Conservation (phyloP, 176 grass and related monocot species). For the Paspalum vaginatum region DNA sequence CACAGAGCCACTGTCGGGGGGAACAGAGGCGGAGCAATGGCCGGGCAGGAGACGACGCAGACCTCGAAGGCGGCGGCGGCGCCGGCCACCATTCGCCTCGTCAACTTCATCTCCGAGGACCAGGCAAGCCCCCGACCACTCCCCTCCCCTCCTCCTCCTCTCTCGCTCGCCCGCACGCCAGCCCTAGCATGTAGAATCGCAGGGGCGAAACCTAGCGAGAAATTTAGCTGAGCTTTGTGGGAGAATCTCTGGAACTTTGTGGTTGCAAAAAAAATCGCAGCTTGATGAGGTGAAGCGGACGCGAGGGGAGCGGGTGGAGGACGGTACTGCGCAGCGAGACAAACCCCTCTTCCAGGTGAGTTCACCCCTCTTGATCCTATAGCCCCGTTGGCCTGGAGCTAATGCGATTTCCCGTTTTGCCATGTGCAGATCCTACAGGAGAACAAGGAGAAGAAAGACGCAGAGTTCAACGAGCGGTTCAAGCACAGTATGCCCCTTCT, state of each 20-base stretch:
- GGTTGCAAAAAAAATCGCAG: constrained; percentile 35
- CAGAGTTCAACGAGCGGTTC: constrained; percentile 98
- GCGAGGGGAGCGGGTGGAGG: constrained; percentile 84
- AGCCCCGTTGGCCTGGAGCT: constrained; percentile 1
- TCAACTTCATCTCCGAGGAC: constrained; percentile 94
- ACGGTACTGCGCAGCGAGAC: constrained; percentile 91
- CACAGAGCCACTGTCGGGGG: too few species aligned
- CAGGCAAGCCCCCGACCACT: constrained; percentile 50
- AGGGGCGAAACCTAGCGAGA: constrained; percentile 31
- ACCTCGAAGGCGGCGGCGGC: constrained; percentile 35
- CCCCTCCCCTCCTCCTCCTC: not conserved
- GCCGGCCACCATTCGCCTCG: constrained; percentile 62
- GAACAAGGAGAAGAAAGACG: constrained; percentile 98
- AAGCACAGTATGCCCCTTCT: constrained; percentile 67
- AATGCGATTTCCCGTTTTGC: not conserved
- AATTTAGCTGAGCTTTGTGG: constrained; percentile 24
- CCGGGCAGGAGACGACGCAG: constrained; percentile 47
- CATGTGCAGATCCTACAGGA: constrained; percentile 76
- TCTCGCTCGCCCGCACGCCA: constrained; percentile 1
- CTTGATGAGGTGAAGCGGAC: constrained; percentile 82
- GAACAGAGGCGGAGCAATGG: constrained; percentile 24
- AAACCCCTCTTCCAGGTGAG: constrained; percentile 76
- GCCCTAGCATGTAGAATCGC: not conserved
- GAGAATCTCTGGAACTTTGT: not conserved
- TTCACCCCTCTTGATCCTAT: not conserved